phyloP scores from a whole-genome alignment of 1,284 basidiomycete species.

The Fomitiporia mediterranea region DNA sequence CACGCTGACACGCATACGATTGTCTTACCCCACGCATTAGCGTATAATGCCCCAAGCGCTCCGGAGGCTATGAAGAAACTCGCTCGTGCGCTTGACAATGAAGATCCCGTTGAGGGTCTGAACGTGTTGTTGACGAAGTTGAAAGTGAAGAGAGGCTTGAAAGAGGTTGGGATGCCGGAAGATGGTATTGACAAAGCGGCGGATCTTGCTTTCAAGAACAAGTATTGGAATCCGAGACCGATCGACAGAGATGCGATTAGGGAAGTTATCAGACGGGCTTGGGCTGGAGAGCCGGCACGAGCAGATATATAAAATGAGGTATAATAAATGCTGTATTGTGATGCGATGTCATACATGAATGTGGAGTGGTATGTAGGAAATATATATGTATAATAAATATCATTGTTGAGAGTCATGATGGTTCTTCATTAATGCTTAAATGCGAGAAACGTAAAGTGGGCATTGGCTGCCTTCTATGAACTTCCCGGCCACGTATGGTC shows the following conservation, averaged over 20 bases:
- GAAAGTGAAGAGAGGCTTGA: slow-evolving; percentile 36
- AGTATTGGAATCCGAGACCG: slow-evolving; percentile 41
- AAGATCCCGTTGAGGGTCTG: slow-evolving; percentile 35
- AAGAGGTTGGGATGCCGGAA: slow-evolving; percentile 40
- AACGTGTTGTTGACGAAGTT: slow-evolving; percentile 38
- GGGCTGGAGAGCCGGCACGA: slow-evolving; percentile 24
- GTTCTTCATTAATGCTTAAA: background rate
- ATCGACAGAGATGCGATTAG: slow-evolving; percentile 34
- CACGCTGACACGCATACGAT: slow-evolving; percentile 46
- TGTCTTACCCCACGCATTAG: slow-evolving; percentile 40
- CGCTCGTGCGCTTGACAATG: slow-evolving; percentile 30
- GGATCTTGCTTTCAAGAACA: slow-evolving; percentile 37
- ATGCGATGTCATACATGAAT: background rate
- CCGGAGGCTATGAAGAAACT: slow-evolving; percentile 34
- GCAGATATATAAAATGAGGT: slow-evolving; percentile 19
- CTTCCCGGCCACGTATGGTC: slow-evolving; percentile 61
- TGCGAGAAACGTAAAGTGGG: slow-evolving; percentile 49
- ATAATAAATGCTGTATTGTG: background rate
- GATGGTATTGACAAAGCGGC: slow-evolving; percentile 40
- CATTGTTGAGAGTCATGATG: background rate
- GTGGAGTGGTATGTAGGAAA: background rate
- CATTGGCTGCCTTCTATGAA: slow-evolving; percentile 63
- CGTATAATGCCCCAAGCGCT: slow-evolving; percentile 39
- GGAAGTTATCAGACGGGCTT: slow-evolving; percentile 25
- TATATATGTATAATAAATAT: background rate